Conservation (phyloP, 192 early-diverging fungal species). For the Backusella westeae region DNA sequence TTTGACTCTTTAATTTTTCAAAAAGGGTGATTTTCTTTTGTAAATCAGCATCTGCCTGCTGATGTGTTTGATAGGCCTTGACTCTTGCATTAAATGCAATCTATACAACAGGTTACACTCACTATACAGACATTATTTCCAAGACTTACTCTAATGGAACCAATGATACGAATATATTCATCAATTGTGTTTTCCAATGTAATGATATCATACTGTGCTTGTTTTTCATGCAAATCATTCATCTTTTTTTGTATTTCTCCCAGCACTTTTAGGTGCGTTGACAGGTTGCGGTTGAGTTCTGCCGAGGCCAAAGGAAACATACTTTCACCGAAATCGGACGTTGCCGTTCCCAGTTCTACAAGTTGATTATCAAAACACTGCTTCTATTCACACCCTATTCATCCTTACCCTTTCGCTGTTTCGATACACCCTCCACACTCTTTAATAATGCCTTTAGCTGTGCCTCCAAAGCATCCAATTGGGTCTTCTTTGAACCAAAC, state of each 20-base stretch:
- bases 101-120: slow-evolving; percentile 16
- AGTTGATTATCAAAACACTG: neutral
- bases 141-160: slow-evolving; percentile 62
- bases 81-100: slow-evolving; percentile 74
- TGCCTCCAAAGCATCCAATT: slow-evolving; percentile 73
- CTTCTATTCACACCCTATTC: neutral
- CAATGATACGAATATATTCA: slow-evolving; percentile 87
- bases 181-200: slow-evolving; percentile 79
- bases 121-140: too few relatives aligned
- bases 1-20: slow-evolving; percentile 58
- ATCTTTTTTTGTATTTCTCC: slow-evolving; percentile 81
- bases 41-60: slow-evolving; percentile 66
- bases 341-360: slow-evolving; percentile 63
- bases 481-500: slow-evolving; percentile 71
- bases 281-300: slow-evolving; percentile 68
- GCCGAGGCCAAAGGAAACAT: slow-evolving; percentile 68
- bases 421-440: slow-evolving; percentile 74
- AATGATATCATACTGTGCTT: slow-evolving; percentile 73
- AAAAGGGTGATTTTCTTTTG: slow-evolving; percentile 64
- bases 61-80: slow-evolving; percentile 66
- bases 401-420: slow-evolving; percentile 58
- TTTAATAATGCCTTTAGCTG: slow-evolving; percentile 76
- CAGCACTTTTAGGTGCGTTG: slow-evolving; percentile 66
- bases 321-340: slow-evolving; percentile 80
- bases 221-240: slow-evolving; percentile 74